A percentile compares a stretch with the other conserved stretches of the same genome.
Evolutionary conservation across 805 yeast genomes (phyloP).

Genomic region (Saccharomycopsis fermentans): DNA sequence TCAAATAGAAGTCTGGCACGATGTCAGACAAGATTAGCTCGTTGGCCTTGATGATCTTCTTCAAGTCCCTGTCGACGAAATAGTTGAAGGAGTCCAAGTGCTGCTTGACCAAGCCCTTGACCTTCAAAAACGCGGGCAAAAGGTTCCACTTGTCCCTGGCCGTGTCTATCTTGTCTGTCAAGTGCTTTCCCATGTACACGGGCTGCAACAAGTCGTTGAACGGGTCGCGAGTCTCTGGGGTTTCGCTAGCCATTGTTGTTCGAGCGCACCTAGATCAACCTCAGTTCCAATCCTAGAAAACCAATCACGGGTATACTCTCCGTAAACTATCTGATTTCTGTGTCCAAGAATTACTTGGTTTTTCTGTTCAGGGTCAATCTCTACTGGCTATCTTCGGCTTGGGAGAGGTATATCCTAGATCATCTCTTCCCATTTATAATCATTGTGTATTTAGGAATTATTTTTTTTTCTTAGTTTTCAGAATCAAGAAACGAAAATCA

Average conservation of each 20-base stretch:
- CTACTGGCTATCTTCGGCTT: no score
- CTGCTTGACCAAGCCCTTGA: slow-evolving; percentile 93
- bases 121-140: slow-evolving; percentile 89
- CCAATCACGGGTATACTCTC: no score
- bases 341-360: no score
- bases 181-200: slow-evolving; percentile 70
- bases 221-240: slow-evolving; percentile 38
- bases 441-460: no score
- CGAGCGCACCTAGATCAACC: no score
- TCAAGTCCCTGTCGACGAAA: slow-evolving; percentile 87
- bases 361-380: no score
- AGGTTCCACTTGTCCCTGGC: slow-evolving; percentile 96
- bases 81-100: slow-evolving; percentile 97
- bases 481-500: neutral
- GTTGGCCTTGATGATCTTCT: slow-evolving; percentile 87
- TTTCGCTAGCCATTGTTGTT: neutral
- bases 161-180: slow-evolving; percentile 81
- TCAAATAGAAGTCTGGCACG: slow-evolving; percentile 92
- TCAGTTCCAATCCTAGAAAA: neutral
- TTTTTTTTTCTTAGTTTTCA: neutral
- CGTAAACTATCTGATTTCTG: neutral
- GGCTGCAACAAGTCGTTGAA: slow-evolving; percentile 74
- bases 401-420: no score
- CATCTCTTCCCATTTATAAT: neutral
- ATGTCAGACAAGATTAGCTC: slow-evolving; percentile 85